Evolutionary conservation across 352 stramenopile species (phyloP).

Genomic region (Phytophthora cryptogea): DNA sequence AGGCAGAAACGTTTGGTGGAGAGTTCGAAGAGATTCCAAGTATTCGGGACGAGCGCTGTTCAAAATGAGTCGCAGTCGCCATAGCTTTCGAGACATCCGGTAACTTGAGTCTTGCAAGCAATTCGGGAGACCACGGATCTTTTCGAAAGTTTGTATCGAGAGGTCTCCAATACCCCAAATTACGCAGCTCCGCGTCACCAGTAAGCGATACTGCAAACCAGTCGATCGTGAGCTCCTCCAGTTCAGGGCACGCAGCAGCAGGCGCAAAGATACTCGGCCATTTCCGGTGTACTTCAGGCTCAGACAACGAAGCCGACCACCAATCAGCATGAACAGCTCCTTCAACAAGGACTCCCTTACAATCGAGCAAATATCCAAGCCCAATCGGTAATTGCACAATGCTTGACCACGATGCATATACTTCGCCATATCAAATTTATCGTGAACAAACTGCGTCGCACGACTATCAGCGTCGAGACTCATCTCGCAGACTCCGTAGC

Average conservation of each 20-base stretch:
- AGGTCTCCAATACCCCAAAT: slow-evolving; percentile 2
- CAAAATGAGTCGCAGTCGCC: not conserved
- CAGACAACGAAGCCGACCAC: not conserved
- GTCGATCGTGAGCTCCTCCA: not conserved
- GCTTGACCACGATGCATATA: too few relatives aligned
- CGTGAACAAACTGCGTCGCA: not conserved
- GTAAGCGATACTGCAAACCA: not conserved
- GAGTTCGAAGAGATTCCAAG: not conserved
- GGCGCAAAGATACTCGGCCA: not conserved
- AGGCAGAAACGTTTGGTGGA: not conserved
- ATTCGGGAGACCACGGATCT: not conserved
- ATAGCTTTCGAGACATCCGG: slow-evolving; percentile 4
- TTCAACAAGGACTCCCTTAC: not conserved
- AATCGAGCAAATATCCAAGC: too few relatives aligned
- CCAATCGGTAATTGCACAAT: too few relatives aligned
- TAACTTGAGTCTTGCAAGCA: not conserved
- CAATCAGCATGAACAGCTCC: not conserved
- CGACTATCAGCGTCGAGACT: not conserved
- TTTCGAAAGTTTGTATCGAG: not conserved
- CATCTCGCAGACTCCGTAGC: slow-evolving; percentile 4
- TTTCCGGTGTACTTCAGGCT: not conserved
- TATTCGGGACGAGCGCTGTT: not conserved
- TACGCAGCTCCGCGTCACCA: not conserved
- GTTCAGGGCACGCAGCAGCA: not conserved
- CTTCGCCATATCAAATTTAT: not conserved